A percentile compares a stretch with the other conserved stretches of the same genome.
Conservation (phyloP, 768 basidiomycete species). For the Russula ochroleuca region DNA sequence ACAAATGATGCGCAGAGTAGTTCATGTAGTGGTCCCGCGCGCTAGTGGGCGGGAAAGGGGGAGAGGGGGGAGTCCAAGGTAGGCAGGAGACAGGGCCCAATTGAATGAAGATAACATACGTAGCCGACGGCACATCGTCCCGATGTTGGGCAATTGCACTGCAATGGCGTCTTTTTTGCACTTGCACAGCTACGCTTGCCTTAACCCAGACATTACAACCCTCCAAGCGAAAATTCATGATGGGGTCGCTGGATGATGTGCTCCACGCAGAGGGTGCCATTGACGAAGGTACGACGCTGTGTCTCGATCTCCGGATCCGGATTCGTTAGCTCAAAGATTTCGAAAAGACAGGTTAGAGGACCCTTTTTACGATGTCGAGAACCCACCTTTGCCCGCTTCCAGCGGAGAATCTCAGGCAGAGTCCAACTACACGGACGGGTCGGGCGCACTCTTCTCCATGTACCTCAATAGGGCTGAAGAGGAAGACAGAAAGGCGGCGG, state of each 20-base stretch:
- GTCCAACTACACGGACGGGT: slow-evolving; percentile 15
- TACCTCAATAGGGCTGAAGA: slow-evolving; percentile 21
- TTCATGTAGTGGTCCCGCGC: too few relatives aligned
- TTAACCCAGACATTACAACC: background rate
- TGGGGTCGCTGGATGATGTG: background rate
- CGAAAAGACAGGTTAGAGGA: background rate
- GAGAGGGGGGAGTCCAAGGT: too few relatives aligned
- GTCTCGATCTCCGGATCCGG: background rate
- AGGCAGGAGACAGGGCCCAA: background rate
- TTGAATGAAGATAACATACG: background rate
- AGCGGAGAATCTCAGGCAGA: slow-evolving; percentile 10
- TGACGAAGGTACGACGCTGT: slow-evolving; percentile 7
- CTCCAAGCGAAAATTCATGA: background rate
- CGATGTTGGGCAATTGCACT: background rate
- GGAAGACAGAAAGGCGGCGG: slow-evolving; percentile 13
- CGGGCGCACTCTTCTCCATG: slow-evolving; percentile 22
- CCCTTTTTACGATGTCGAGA: slow-evolving; percentile 11
- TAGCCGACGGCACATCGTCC: background rate
- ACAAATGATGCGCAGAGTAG: too few relatives aligned
- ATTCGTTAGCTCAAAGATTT: background rate
- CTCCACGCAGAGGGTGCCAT: background rate
- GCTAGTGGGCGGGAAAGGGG: too few relatives aligned
- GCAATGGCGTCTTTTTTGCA: background rate
- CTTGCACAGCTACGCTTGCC: background rate
- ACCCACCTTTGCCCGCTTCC: background rate